Evolutionary conservation across 179 eudicot genomes (phyloP).

Genomic region (Nepenthes alata): DNA sequence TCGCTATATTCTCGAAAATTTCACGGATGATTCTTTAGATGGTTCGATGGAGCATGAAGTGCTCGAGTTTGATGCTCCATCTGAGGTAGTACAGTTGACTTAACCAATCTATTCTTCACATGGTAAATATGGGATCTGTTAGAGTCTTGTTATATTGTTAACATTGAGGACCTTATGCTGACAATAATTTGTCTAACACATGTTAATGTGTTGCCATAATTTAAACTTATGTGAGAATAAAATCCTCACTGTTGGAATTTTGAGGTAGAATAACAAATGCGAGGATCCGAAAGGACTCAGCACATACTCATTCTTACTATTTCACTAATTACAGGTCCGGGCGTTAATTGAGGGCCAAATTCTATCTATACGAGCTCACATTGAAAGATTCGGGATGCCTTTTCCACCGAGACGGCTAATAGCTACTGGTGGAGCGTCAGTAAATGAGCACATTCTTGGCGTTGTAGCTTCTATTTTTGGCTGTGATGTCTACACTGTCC

Average conservation of each 20-base stretch:
- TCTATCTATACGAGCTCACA: conserved; percentile 75
- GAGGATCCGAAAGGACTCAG: no score
- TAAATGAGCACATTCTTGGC: conserved; percentile 55
- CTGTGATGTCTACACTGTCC: conserved; percentile 70
- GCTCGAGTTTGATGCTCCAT: conserved; percentile 53
- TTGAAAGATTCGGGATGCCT: conserved; percentile 86
- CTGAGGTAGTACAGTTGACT: conserved; percentile 36
- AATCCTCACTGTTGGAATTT: no score
- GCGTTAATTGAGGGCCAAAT: conserved; percentile 80
- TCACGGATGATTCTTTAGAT: conserved; percentile 35
- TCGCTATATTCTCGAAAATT: conserved; percentile 49
- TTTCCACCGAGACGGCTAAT: conserved; percentile 83
- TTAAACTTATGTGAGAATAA: no score
- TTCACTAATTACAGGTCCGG: conserved; percentile 44
- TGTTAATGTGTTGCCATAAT: no score
- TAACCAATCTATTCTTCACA: not conserved
- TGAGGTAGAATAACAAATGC: no score
- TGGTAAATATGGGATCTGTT: no score
- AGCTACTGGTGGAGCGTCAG: conserved; percentile 95
- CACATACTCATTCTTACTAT: no score
- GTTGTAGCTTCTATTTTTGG: conserved; percentile 72
- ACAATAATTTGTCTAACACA: no score
- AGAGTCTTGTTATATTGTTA: no score
- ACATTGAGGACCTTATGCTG: no score
- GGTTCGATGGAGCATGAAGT: conserved; percentile 49